Base-by-base conservation (phyloP, 2,329 filamentous ascomycete genomes). In the Botryosphaeria dothidea region DNA sequence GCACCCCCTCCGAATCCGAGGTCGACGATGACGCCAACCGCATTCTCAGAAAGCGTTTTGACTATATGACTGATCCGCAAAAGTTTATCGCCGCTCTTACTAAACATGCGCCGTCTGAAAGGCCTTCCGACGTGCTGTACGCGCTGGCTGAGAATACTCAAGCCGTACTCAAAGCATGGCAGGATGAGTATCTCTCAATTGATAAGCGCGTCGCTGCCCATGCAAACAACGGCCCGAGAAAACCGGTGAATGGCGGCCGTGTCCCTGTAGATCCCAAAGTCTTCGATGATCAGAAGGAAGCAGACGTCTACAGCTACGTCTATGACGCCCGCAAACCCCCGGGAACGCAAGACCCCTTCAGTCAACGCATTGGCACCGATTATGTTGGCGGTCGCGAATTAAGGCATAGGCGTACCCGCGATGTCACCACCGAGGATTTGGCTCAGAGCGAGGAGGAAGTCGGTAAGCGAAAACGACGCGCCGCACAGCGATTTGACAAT, bases 241-340 rank as follows among this genome's bases (percentile, higher is more conserved):
- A 85, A 67, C 78, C 83, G 7, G 80, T 79, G 31, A 81, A 81
- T 65, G 82, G 82, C 21, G 81, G 80, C 13, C 77, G 81, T 21
- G 72, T 78, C 21, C 82, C 84, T 11, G 70, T 82, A 27, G 75
- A 80, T 13, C 75, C 77, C 4, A 74, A 77, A n/a, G 72, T 85
- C 2, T 87, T 81, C 66, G 85, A 87, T 70, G 86, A 86, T 68
- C 83, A 83, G 73, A 87, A 87, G 68, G 86, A 88, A 75, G 82
- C 86, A 1, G 82, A 83, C 65, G 75, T 89, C 0, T 89, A 88
- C 70, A 84, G 85, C 64, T 88, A 88, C 72, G 81, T 79, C 36
- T 85, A 85, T 71, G 84, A 86, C 67, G 74, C 83, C 0, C 84
- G 84, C 69, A 82, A 81, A 65, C 69, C 77, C 49, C 75, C 76